These are phyloP conservation scores for Porpolomopsis calyptriformis DNA, from an alignment of 768 basidiomycete species.

Conservation along the genomic window DNA sequence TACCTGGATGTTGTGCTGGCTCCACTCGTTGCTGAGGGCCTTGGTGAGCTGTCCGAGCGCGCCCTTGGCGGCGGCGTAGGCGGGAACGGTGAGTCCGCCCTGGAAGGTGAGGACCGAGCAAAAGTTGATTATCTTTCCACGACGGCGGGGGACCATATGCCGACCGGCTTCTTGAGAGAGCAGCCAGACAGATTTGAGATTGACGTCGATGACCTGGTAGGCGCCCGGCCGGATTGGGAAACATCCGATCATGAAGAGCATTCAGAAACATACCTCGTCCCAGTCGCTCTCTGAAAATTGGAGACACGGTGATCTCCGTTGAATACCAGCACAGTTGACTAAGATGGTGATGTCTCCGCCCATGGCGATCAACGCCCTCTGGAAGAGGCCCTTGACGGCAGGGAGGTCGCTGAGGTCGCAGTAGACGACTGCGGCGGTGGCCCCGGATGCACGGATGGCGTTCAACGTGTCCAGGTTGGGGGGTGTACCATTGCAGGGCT, in stretches of 20 bases:
- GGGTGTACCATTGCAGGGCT: slow-evolving; percentile 13
- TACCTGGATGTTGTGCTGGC: slow-evolving; percentile 75
- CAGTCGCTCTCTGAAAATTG: slow-evolving; percentile 57
- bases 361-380: slow-evolving; percentile 30
- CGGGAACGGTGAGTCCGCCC: slow-evolving; percentile 68
- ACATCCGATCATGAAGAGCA: neutral
- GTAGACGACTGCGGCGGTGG: slow-evolving; percentile 24
- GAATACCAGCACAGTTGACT: slow-evolving; percentile 63
- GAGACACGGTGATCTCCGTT: slow-evolving; percentile 46
- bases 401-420: slow-evolving; percentile 33
- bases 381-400: slow-evolving; percentile 32
- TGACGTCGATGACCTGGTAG: slow-evolving; percentile 70
- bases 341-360: slow-evolving; percentile 43
- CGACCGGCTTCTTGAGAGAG: slow-evolving; percentile 78
- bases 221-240: slow-evolving; percentile 8
- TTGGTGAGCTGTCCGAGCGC: slow-evolving; percentile 80
- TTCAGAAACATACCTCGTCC: slow-evolving; percentile 42
- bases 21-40: slow-evolving; percentile 91
- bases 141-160: slow-evolving; percentile 70
- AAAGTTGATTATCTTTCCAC: slow-evolving; percentile 68
- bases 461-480: slow-evolving; percentile 22
- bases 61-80: slow-evolving; percentile 88
- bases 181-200: slow-evolving; percentile 80
- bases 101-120: slow-evolving; percentile 53
- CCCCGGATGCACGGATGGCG: slow-evolving; percentile 23